These are phyloP conservation scores for Mucor irregularis DNA, from an alignment of 371 early-diverging fungal species.

Conservation along the genomic window DNA sequence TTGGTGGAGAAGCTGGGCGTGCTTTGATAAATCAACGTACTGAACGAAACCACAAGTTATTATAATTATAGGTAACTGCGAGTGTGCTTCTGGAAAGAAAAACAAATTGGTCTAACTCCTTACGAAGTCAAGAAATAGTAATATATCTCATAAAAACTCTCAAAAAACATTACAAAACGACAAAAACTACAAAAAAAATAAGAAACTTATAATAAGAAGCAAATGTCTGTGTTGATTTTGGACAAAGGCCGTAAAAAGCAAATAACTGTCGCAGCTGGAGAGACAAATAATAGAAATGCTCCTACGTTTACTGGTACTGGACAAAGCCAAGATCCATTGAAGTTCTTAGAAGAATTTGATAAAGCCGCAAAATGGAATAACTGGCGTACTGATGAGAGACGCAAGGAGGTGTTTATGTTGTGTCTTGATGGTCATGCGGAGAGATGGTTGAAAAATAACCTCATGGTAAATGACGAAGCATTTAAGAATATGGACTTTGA, in stretches of 20 bases:
- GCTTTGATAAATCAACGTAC: too few species aligned
- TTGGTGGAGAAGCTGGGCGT: constrained; percentile 9
- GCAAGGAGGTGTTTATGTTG: background rate
- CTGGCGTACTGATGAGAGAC: background rate
- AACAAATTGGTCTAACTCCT: too few species aligned
- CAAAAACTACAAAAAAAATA: too few species aligned
- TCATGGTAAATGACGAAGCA: background rate
- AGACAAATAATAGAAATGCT: background rate
- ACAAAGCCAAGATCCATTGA: background rate
- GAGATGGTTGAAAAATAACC: too few species aligned
- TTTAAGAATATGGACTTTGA: background rate
- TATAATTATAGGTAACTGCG: background rate
- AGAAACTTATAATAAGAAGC: too few species aligned
- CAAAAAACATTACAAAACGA: too few species aligned
- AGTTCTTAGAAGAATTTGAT: background rate
- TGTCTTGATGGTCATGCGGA: background rate
- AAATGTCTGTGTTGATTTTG: background rate
- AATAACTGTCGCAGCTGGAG: background rate
- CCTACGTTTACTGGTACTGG: background rate
- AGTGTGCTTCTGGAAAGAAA: too few species aligned
- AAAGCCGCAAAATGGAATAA: background rate
- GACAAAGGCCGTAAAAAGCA: background rate
- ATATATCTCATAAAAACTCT: too few species aligned
- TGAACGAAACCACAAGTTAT: background rate
- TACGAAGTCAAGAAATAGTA: too few species aligned